Base-by-base conservation (phyloP, 768 basidiomycete species). In the Hypsizygus marmoreus region DNA sequence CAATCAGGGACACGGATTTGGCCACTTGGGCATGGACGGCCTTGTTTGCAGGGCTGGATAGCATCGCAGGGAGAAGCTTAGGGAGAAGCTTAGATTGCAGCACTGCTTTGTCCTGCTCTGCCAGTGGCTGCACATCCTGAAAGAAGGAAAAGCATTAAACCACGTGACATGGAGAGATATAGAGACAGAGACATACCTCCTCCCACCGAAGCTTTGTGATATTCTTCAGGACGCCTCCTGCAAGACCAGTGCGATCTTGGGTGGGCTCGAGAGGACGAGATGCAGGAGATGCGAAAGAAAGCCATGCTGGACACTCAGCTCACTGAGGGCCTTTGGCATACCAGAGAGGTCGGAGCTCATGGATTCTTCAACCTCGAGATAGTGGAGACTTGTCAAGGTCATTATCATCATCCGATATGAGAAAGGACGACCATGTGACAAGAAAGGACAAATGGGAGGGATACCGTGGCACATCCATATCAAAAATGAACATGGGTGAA, bases 161-260 rank as follows among this genome's bases (percentile, higher is more conserved):
- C 28, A 29, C 16, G 33, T 17, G 24, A 33, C 14, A 33, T 12
- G n/a, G 39, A 10, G n/a, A 14, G 17, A 31, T 31, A 42, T 24
- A 20, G 6, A 6, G 17, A 17, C 23, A 24, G 4, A 11, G 2
- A 70, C 79, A 20, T 34, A 91, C 93, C 75, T 94, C 91, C 32
- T 84, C 86, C 94, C 95, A 97, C 69, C 86, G 78, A 20, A 80
- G 74, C 64, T 89, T 93, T 47, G 93, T 79, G 34, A 86, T 77
- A 62, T 98, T 97, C 73, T 97, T 98, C 54, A 97, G 84, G 25
- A 97, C 85, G 40, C 88, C 86, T 2, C 84, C 95, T 1, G 92
- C 82, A 43, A 95, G 82, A 59, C 94, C 79, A 0, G 88, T 70
- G 56, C 82, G 81, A 62, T 87, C 80, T 50, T 80, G 76, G 9